Conservation (phyloP, 108 stramenopile genomes). For the Cyclotella baltica region DNA sequence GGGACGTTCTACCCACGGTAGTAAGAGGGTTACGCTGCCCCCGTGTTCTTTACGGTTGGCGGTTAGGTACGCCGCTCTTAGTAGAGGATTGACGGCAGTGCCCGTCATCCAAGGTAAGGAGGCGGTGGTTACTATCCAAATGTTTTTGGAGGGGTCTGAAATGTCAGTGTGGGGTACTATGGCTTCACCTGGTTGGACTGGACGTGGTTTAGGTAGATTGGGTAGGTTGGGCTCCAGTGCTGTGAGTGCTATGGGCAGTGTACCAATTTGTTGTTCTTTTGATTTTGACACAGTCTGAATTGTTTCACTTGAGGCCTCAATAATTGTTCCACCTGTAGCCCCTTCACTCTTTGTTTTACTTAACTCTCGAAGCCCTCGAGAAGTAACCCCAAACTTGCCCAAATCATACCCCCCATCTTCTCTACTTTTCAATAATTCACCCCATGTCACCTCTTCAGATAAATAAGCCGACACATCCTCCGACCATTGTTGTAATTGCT, state of each 20-base stretch:
- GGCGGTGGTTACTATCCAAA: constrained; percentile 91
- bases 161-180: constrained; percentile 80
- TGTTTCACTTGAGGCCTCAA: not conserved
- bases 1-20: constrained; percentile 87
- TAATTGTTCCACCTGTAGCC: not conserved
- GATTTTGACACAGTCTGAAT: not conserved
- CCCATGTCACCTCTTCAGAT: constrained; percentile 47
- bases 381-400: constrained; percentile 38
- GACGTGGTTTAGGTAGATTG: constrained; percentile 53
- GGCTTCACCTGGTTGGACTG: constrained; percentile 59
- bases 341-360: constrained; percentile 13
- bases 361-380: constrained; percentile 26
- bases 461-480: constrained; percentile 80
- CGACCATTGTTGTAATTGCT: constrained; percentile 75
- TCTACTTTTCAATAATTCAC: constrained; percentile 56
- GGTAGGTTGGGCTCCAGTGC: constrained; percentile 55
- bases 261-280: not conserved
- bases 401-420: constrained; percentile 26
- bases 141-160: constrained; percentile 71
- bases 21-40: constrained; percentile 79
- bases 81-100: constrained; percentile 91
- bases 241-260: constrained; percentile 40
- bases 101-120: constrained; percentile 94
- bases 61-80: constrained; percentile 86
- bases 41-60: constrained; percentile 63